phyloP scores from a whole-genome alignment of 306 rosid genomes.

The Astragalus glycyphyllos region DNA sequence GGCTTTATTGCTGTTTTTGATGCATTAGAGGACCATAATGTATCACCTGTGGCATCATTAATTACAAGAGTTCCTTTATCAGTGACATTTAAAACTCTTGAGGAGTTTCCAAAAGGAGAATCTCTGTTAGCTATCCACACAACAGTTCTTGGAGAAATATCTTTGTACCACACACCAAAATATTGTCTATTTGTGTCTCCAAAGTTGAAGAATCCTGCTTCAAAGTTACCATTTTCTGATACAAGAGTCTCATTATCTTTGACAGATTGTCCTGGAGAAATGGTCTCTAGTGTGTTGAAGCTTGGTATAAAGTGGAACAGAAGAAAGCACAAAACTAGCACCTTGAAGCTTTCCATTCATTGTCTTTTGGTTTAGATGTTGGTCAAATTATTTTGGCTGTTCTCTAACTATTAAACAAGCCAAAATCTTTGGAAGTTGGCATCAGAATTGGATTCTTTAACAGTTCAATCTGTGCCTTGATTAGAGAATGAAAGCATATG shows the following conservation, averaged over 20 bases:
- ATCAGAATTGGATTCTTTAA: neutral
- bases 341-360: constrained; percentile 46
- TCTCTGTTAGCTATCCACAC: constrained; percentile 52
- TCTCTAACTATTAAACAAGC: neutral
- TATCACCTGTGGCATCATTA: constrained; percentile 15
- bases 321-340: constrained; percentile 21
- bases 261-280: constrained; percentile 39
- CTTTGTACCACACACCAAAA: constrained; percentile 46
- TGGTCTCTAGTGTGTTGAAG: constrained; percentile 17
- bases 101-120: constrained; percentile 23
- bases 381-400: neutral
- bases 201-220: constrained; percentile 45
- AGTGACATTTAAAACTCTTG: constrained; percentile 41
- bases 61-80: constrained; percentile 37
- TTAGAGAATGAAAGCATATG: neutral
- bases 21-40: constrained; percentile 38
- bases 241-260: constrained; percentile 31
- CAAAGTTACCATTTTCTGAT: constrained; percentile 36
- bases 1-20: constrained; percentile 31
- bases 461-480: neutral
- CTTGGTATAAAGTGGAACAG: constrained; percentile 33
- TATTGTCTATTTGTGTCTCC: constrained; percentile 32
- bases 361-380: neutral
- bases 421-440: neutral
- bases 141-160: constrained; percentile 37